Evolutionary conservation across 2,329 filamentous ascomycete species (phyloP), one percentile per base, ranked within the genome.

Genomic region (Fusarium lyarnte): DNA sequence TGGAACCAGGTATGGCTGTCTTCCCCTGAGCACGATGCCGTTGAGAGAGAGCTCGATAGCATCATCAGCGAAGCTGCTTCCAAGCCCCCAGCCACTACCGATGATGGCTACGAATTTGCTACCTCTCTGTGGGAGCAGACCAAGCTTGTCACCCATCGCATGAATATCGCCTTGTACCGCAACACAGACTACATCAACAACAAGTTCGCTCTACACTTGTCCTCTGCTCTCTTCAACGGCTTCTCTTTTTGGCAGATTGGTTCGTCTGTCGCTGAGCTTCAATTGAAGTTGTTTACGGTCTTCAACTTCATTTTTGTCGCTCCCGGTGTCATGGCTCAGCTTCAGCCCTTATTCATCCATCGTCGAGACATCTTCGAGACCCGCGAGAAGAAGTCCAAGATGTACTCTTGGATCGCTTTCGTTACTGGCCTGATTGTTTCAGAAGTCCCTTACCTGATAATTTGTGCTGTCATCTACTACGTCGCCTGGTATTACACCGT

Each of bases 1-100:
- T 93, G 90, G 91, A 91, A 90, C 77, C 85, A 92, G 41, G 87
- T 93, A 70, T 94, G 92, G 92, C 83, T 86, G 23, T 85, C 85
- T n/a, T 94, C 89, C 1, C 83, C 88, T 2, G 86, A 93, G 75
- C 86, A 90, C 70, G 81, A 84, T 1, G 80, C 83, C 7, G 82
- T 92, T 41, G 81, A 88, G 21, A 79, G 85, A 14, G 90, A 94
- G 73, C 92, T 95, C 8, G 87, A 92, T 45, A 81, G 81, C 5
- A 88, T 94, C 69, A 87, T 90, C 68, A 77, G 84, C 4, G 86
- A 88, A 8, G 88, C 91, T 1, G 85, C 85, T 0, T 68, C 83
- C 23, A 84, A 82, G 70, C 79, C 85, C 3, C 78, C 81, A 0
- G 83, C 79, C 58, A 83, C 78, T 70, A 72, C 78, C 64, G 82